A percentile compares a stretch with the other conserved stretches of the same genome.
phyloP scores from a whole-genome alignment of 2,329 filamentous ascomycete species.

The Aspergillus floridensis region DNA sequence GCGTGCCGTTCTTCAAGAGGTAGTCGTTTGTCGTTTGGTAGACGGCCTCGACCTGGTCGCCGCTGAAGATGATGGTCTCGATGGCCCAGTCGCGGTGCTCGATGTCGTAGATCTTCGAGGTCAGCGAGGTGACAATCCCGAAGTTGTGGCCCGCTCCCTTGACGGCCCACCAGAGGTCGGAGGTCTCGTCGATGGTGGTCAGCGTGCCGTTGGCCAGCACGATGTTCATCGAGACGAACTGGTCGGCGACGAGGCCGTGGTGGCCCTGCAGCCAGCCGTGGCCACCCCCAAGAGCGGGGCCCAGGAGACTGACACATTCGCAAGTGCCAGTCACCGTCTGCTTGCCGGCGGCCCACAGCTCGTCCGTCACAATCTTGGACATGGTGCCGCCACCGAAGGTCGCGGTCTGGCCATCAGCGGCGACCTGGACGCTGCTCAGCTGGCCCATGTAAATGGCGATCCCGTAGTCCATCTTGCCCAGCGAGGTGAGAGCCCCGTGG shows the following conservation, averaged over 20 bases:
- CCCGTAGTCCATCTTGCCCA: slow-evolving; percentile 50
- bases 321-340: slow-evolving; percentile 54
- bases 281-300: slow-evolving; percentile 57
- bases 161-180: slow-evolving; percentile 58
- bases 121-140: slow-evolving; percentile 53
- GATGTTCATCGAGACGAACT: slow-evolving; percentile 52
- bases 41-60: slow-evolving; percentile 51
- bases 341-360: slow-evolving; percentile 52
- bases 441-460: slow-evolving; percentile 52
- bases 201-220: slow-evolving; percentile 52
- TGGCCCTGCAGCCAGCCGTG: slow-evolving; percentile 56
- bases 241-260: slow-evolving; percentile 54
- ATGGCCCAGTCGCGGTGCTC: slow-evolving; percentile 37
- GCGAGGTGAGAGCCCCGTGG: slow-evolving; percentile 52
- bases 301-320: slow-evolving; percentile 51
- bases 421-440: slow-evolving; percentile 41
- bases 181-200: slow-evolving; percentile 38
- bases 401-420: slow-evolving; percentile 46
- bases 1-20: slow-evolving; percentile 44
- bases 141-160: slow-evolving; percentile 60
- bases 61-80: slow-evolving; percentile 46
- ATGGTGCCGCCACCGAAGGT: slow-evolving; percentile 50
- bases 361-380: slow-evolving; percentile 48
- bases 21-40: slow-evolving; percentile 50
- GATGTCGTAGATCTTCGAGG: slow-evolving; percentile 49